Conservation (phyloP, 2,329 filamentous ascomycete species). For the Chaetomiaceae sp. region DNA sequence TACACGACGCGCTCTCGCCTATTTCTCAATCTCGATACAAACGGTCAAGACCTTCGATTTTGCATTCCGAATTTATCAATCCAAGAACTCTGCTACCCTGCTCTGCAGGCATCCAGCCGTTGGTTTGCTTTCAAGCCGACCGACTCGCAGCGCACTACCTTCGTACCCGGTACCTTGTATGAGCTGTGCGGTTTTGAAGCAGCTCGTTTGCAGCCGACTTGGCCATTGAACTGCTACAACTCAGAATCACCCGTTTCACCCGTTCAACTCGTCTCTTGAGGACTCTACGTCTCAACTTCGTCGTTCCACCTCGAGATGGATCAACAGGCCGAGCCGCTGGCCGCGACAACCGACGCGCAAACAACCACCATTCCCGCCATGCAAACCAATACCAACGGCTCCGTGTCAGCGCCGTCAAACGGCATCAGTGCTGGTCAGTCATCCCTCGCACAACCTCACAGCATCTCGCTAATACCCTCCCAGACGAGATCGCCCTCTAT, state of each 20-base stretch:
- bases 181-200: too few relatives aligned
- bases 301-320: conserved; percentile 8
- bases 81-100: too few relatives aligned
- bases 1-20: background rate
- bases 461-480: conserved; percentile 3
- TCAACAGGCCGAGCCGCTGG: background rate
- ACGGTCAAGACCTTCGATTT: too few relatives aligned
- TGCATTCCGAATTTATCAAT: too few relatives aligned
- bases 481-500: conserved; percentile 94
- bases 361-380: background rate
- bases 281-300: background rate
- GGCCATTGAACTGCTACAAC: too few relatives aligned
- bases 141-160: too few relatives aligned
- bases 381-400: conserved; percentile 16
- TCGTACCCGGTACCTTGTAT: too few relatives aligned
- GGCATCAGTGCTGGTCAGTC: conserved; percentile 32
- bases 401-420: conserved; percentile 17
- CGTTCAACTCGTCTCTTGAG: too few relatives aligned
- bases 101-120: too few relatives aligned
- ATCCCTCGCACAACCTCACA: background rate
- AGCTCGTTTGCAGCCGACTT: too few relatives aligned
- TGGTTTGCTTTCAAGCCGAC: too few relatives aligned
- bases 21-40: background rate
- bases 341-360: background rate
- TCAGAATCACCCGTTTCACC: too few relatives aligned